Evolutionary conservation across 2,329 filamentous ascomycete genomes (phyloP).

Genomic region (Cryoendolithus antarcticus): DNA sequence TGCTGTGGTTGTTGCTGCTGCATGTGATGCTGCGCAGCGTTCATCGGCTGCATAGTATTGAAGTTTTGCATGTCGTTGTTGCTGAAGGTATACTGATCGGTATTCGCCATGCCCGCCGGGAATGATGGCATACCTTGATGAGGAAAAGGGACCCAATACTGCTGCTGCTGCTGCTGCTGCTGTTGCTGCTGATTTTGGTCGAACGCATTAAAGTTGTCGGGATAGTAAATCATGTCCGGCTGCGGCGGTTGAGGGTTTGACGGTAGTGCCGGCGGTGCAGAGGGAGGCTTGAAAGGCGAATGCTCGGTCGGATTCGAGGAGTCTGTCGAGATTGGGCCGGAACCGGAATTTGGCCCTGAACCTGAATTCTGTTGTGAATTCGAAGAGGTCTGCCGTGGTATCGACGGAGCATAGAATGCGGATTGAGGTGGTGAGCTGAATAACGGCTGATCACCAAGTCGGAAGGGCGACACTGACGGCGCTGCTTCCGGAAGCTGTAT

Average conservation of each 20-base stretch:
- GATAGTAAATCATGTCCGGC: not conserved
- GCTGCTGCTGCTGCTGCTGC: conserved; percentile 2
- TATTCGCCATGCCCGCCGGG: no score
- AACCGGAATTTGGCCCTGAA: no score
- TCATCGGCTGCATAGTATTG: no score
- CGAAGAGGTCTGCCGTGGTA: conserved; percentile 15
- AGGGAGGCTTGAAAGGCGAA: conserved; percentile 9
- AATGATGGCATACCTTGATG: conserved; percentile 5
- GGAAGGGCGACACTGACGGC: conserved; percentile 18
- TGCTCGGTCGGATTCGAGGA: conserved; percentile 6
- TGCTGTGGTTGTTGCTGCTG: no score
- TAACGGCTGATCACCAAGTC: conserved; percentile 3
- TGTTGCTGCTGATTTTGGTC: no score
- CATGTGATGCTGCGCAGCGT: no score
- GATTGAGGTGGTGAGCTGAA: conserved; percentile 13
- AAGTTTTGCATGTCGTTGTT: no score
- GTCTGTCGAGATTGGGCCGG: conserved; percentile 12
- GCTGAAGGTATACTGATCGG: no score
- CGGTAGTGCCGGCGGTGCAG: conserved; percentile 9
- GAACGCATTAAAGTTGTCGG: conserved; percentile 1
- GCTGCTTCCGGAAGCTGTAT: conserved; percentile 29
- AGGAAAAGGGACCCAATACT: conserved; percentile 4
- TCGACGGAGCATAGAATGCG: conserved; percentile 20
- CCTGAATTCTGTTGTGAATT: no score
- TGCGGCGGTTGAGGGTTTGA: not conserved